phyloP scores from a whole-genome alignment of 1,284 basidiomycete species.

The Boletus semigastroideus region DNA sequence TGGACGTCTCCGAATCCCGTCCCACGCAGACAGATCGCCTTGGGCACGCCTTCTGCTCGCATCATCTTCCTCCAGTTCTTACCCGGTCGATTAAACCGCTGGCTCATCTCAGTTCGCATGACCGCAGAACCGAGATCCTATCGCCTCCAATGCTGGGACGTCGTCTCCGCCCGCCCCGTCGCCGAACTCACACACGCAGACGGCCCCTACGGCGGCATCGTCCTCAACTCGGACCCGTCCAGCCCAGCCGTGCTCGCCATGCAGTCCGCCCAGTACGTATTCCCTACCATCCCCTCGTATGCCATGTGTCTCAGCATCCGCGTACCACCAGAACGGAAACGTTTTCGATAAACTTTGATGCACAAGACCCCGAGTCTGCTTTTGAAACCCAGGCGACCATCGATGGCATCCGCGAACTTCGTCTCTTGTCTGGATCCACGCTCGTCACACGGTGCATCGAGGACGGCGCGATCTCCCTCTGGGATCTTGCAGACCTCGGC shows the following conservation, averaged over 20 bases:
- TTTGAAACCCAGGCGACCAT: conserved; percentile 37
- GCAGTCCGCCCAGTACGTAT: conserved; percentile 38
- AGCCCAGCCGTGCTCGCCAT: conserved; percentile 39
- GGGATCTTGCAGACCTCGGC: conserved; percentile 25
- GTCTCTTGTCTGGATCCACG: conserved; percentile 37
- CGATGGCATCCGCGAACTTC: conserved; percentile 34
- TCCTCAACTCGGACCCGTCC: conserved; percentile 38
- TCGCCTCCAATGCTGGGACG: conserved; percentile 55
- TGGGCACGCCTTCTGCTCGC: conserved; percentile 30
- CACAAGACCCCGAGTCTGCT: conserved; percentile 33
- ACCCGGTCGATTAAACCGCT: conserved; percentile 37
- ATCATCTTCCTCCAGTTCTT: conserved; percentile 49
- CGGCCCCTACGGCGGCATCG: conserved; percentile 39
- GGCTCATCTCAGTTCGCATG: conserved; percentile 46
- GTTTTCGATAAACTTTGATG: conserved; percentile 22
- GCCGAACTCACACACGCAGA: conserved; percentile 36
- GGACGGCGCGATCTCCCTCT: conserved; percentile 26
- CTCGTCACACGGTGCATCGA: conserved; percentile 38
- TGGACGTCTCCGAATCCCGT: conserved; percentile 47
- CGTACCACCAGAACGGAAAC: conserved; percentile 20
- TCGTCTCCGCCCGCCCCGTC: conserved; percentile 31
- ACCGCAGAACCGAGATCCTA: conserved; percentile 29
- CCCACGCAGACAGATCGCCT: conserved; percentile 27
- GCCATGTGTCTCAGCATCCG: neutral
- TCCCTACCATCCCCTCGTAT: no score